Base-by-base conservation (phyloP, 805 yeast genomes). In the Starmerella potacharoeniae region DNA sequence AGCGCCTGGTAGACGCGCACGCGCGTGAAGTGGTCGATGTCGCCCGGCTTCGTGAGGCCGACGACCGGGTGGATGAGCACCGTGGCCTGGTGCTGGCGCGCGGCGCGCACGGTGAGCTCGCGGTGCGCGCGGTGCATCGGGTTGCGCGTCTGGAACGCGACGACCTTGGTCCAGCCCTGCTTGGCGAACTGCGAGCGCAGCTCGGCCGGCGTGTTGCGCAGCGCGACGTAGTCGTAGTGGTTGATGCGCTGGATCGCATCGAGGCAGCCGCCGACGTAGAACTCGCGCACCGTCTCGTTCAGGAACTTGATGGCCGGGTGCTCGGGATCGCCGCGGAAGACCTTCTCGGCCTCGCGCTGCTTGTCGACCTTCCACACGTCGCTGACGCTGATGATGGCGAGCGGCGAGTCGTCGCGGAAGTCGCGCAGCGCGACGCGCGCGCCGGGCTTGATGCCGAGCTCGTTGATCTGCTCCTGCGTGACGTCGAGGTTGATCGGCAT, bases 111-210 rank as follows among this genome's bases (percentile, higher is more conserved):
- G 14, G 97, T 90, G 66, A 90, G 76, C 71, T 90, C 97, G 70
- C 97, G 80, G 72, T 90, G 97, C 36, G 97, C 97, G 70, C 97
- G 82, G 72, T 90, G 97, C 97, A 90, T 91, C 63, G 97, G 97
- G 75, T 90, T 90, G 75, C 97, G 81, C 44, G 97, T 90, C 75
- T 90, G 97, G 83, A 90, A 90, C 36, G 97, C 97, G 49, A 90
- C 97, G 54, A 90, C 86, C 65, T 81, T 77, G 65, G 80, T 78
- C 97, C 97, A 90, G 62, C 86, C 84, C 68, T 84, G 82, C 65
- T 79, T 78, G 58, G 73, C 70, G 67, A 91, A 91, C 74, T 90
- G 96, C 29, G 82, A 72, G 72, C 97, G 82, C 65, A 90, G 78
- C 72, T 89, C 95, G 31, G 87, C 81, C 33, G 97, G 97, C 31